Evolutionary conservation across 805 yeast species (phyloP).

Genomic region (Dipodascus geniculatus): DNA sequence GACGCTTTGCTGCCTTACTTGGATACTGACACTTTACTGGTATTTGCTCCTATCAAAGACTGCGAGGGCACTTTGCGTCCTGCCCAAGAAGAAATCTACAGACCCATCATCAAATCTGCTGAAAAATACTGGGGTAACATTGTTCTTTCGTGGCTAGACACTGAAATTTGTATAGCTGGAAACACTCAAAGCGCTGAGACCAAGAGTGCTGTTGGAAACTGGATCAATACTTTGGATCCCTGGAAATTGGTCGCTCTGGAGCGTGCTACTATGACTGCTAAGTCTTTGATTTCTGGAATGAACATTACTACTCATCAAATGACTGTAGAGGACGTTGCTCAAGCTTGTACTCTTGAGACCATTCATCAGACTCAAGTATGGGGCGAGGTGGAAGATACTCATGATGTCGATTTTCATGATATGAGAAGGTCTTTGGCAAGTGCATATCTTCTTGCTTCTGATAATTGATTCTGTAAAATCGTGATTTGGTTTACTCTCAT

Average conservation of each 20-base stretch:
- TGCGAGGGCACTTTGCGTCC: conserved; percentile 71
- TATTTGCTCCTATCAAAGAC: conserved; percentile 70
- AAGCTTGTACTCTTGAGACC: conserved; percentile 69
- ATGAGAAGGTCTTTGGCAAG: conserved; percentile 71
- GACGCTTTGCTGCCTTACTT: conserved; percentile 62
- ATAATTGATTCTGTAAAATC: conserved; percentile 1
- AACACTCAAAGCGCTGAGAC: conserved; percentile 56
- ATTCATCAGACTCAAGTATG: conserved; percentile 78
- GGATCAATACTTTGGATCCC: conserved; percentile 48
- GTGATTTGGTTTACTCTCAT: background rate
- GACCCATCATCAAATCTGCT: conserved; percentile 60
- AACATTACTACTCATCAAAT: conserved; percentile 36
- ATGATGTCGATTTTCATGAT: conserved; percentile 92
- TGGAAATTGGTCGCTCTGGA: conserved; percentile 87
- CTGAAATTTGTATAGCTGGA: conserved; percentile 74
- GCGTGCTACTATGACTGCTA: conserved; percentile 73
- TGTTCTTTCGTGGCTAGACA: conserved; percentile 52
- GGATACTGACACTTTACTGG: conserved; percentile 88
- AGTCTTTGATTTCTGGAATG: conserved; percentile 77
- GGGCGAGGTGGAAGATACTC: conserved; percentile 99
- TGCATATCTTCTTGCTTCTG: conserved; percentile 48
- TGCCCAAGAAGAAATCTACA: conserved; percentile 68
- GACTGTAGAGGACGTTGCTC: conserved; percentile 58
- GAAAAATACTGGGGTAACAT: conserved; percentile 39
- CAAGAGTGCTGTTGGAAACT: conserved; percentile 47